A percentile compares a stretch with the other conserved stretches of the same genome.
Conservation (phyloP, 2,329 filamentous ascomycete genomes). For the Pseudogymnoascus sp. region DNA sequence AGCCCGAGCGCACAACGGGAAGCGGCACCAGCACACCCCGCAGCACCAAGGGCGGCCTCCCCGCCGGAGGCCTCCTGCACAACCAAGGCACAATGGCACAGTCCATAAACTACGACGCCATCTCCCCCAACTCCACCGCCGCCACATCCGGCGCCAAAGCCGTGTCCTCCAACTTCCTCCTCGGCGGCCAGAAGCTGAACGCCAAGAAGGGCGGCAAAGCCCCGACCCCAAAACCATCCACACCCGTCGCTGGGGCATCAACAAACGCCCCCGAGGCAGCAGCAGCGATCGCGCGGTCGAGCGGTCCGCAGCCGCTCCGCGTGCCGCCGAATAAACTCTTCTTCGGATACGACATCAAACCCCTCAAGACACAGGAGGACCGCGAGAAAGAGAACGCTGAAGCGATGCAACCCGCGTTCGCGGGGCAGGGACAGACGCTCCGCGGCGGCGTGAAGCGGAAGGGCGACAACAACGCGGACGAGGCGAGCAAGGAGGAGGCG, state of each 20-base stretch:
- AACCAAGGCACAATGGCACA: conserved; percentile 91
- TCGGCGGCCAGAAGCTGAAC: conserved; percentile 72
- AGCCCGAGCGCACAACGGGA: conserved; percentile 54
- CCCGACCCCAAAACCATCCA: conserved; percentile 62
- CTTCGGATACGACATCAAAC: conserved; percentile 90
- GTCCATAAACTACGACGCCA: conserved; percentile 90
- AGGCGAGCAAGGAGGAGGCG: conserved; percentile 12
- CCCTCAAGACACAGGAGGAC: conserved; percentile 69
- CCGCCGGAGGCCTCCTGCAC: conserved; percentile 67
- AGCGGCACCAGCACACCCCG: conserved; percentile 84
- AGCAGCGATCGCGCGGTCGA: conserved; percentile 42
- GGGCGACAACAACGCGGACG: conserved; percentile 12
- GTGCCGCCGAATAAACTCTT: conserved; percentile 86
- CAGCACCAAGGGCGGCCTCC: conserved; percentile 54
- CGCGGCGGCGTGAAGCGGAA: conserved; percentile 64
- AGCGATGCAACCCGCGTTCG: conserved; percentile 65
- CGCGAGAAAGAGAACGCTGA: conserved; percentile 57
- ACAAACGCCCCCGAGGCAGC: conserved; percentile 28
- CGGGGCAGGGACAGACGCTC: conserved; percentile 76
- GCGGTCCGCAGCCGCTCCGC: conserved; percentile 79
- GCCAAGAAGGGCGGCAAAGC: conserved; percentile 74
- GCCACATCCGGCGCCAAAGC: conserved; percentile 54
- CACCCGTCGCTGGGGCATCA: conserved; percentile 55
- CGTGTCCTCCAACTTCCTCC: conserved; percentile 67
- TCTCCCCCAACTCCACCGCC: conserved; percentile 67